Percentiles rank a stretch among this genome's conserved stretches.
phyloP scores from a whole-genome alignment of 2,329 filamentous ascomycete species.

The Chlorencoelia australis region DNA sequence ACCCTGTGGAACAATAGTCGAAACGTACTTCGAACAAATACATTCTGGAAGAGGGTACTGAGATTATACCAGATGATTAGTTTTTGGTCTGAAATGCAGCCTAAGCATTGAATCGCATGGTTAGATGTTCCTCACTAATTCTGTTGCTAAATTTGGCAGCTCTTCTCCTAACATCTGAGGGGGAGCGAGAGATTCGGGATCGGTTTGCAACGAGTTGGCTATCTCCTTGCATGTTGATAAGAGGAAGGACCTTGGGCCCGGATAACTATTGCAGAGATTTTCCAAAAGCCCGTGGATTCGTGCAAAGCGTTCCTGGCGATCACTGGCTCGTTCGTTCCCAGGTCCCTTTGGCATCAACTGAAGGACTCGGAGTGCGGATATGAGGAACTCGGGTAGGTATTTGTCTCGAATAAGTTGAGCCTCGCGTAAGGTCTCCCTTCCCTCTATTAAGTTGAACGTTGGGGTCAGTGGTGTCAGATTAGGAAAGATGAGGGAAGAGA shows the following conservation, averaged over 20 bases:
- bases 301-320: constrained; percentile 30
- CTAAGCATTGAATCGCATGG: neutral
- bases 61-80: neutral
- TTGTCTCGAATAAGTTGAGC: constrained; percentile 26
- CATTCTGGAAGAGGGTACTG: constrained; percentile 32
- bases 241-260: constrained; percentile 30
- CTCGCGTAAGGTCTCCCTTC: constrained; percentile 19
- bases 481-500: too few relatives aligned
- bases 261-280: constrained; percentile 31
- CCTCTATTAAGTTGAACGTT: too few relatives aligned
- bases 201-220: constrained; percentile 27
- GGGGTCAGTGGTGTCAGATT: too few relatives aligned
- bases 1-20: constrained; percentile 26
- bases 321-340: constrained; percentile 23
- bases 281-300: constrained; percentile 31
- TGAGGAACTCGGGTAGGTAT: constrained; percentile 31
- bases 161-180: constrained; percentile 27
- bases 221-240: constrained; percentile 31
- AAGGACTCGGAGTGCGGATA: constrained; percentile 30
- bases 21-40: constrained; percentile 28
- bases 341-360: constrained; percentile 31
- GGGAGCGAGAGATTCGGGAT: constrained; percentile 28
- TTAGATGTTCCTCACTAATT: constrained; percentile 26
- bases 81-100: neutral
- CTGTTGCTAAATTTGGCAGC: constrained; percentile 29